phyloP scores from a whole-genome alignment of 2,329 filamentous ascomycete genomes.

The Cryphonectria japonica region DNA sequence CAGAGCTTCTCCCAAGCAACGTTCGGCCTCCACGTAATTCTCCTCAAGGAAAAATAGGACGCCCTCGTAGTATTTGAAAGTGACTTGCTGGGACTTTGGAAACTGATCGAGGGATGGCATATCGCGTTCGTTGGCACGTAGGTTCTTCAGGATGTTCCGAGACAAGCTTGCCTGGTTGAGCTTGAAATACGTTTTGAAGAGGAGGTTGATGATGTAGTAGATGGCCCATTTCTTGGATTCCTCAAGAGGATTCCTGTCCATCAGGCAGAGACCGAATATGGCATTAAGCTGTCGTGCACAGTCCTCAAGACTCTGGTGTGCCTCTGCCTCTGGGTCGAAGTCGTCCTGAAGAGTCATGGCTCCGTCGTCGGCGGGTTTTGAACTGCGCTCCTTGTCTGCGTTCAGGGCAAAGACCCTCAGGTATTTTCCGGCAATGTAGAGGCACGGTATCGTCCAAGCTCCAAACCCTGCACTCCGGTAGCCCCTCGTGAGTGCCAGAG shows the following conservation, averaged over 20 bases:
- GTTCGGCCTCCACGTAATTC: conserved; percentile 84
- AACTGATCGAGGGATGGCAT: conserved; percentile 81
- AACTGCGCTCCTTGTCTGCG: conserved; percentile 72
- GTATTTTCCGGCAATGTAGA: conserved; percentile 87
- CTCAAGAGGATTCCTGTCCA: conserved; percentile 84
- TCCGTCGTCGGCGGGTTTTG: conserved; percentile 43
- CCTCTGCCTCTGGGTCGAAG: conserved; percentile 73
- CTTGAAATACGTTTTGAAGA: conserved; percentile 99
- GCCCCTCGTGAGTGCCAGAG: conserved; percentile 75
- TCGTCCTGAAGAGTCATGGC: conserved; percentile 72
- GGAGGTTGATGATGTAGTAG: conserved; percentile 89
- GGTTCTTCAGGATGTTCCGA: conserved; percentile 84
- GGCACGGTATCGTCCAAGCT: conserved; percentile 89
- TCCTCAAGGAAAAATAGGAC: conserved; percentile 95
- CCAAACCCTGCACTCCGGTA: conserved; percentile 78
- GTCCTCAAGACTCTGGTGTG: conserved; percentile 86
- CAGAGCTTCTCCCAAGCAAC: conserved; percentile 80
- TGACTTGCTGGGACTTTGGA: conserved; percentile 88
- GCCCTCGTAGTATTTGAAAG: conserved; percentile 94
- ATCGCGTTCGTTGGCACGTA: conserved; percentile 76
- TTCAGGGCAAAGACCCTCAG: conserved; percentile 87
- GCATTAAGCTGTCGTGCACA: conserved; percentile 88
- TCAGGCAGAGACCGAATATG: conserved; percentile 88
- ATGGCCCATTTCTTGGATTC: conserved; percentile 98
- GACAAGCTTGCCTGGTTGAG: conserved; percentile 87